Evolutionary conservation across 768 basidiomycete genomes (phyloP).

Genomic region (Lactarius indigo): DNA sequence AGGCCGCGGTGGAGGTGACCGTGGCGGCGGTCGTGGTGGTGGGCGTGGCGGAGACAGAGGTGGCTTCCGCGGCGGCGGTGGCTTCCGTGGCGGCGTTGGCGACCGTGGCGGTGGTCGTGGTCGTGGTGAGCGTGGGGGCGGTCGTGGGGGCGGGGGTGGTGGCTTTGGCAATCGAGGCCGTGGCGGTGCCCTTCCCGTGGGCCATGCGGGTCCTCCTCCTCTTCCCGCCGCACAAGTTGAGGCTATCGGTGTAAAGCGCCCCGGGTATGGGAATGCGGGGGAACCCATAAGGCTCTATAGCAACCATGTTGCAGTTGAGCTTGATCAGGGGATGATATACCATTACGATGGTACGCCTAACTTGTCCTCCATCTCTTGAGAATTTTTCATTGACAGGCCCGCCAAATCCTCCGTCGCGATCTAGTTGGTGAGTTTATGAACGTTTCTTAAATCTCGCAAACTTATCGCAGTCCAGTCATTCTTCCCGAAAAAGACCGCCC

Average conservation of each 20-base stretch:
- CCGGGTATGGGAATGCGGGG: conserved; percentile 59
- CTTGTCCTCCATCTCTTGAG: not conserved
- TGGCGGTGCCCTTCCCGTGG: not conserved
- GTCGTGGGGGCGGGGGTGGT: conserved; percentile 17
- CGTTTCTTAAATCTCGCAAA: not conserved
- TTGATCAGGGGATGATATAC: conserved; percentile 59
- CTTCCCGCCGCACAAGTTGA: conserved; percentile 37
- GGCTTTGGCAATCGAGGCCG: not conserved
- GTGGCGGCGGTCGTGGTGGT: not conserved
- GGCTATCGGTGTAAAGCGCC: conserved; percentile 64
- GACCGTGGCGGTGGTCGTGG: not conserved
- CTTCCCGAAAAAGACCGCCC: conserved; percentile 63
- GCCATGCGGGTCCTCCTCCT: not conserved
- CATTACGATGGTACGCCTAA: conserved; percentile 70
- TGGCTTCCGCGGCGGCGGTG: not conserved
- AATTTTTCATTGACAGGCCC: not conserved
- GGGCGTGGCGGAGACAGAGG: not conserved
- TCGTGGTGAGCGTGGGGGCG: conserved; percentile 28
- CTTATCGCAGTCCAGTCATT: conserved; percentile 44
- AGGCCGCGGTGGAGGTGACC: not conserved
- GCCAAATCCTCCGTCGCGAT: not conserved
- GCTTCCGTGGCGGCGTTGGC: not conserved
- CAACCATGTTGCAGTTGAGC: conserved; percentile 62
- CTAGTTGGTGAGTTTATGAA: conserved; percentile 42
- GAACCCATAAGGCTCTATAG: conserved; percentile 37